Base-by-base conservation (phyloP, 805 yeast species). In the Metschnikowia peoriensis region DNA sequence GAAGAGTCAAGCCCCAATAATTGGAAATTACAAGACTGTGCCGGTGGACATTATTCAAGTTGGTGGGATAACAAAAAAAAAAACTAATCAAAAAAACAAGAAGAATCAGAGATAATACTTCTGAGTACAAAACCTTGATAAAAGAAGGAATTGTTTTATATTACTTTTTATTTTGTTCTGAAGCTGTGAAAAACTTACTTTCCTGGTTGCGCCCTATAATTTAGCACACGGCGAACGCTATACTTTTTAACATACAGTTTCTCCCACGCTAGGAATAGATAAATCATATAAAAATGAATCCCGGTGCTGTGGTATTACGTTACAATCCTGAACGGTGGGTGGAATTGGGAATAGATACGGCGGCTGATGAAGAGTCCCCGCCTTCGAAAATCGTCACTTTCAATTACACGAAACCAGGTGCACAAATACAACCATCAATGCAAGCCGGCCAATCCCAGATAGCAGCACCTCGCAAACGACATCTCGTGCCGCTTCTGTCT, bases 281-380 rank as follows among this genome's bases (percentile, higher is more conserved):
- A 1, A 37, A 27, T 38, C n/a, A 34, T n/a, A 12, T n/a, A 28
- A 46, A 6, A 11, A 51, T 54, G 58, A 56, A 57, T 41, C 58
- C 54, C 2, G 42, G 51, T 28, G 29, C 49, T 6, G 60, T 59
- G 28, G 51, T 52, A 15, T 28, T 59, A n/a, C 54, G 51, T n/a
- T 59, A 57, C 34, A 52, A 43, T 28, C 61, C 61, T 15, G 53
- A 44, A 11, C 55, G 55, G 38, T 59, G 61, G 62, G 43, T 55
- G 12, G 58, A 55, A 41, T 41, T 55, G 12, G 58, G 53, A 41
- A 41, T 53, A 14, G 47, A 47, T 7, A 12, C 42, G 29, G 44
- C 38, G 16, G 50, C 34, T 12, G 12, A 27, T 16, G 35, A 17
- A 11, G 39, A 38, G 29, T 46, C 54, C 35, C 2, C 14, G 14